Conservation (phyloP, 345 rosid species). For the Capsella bursapastoris region DNA sequence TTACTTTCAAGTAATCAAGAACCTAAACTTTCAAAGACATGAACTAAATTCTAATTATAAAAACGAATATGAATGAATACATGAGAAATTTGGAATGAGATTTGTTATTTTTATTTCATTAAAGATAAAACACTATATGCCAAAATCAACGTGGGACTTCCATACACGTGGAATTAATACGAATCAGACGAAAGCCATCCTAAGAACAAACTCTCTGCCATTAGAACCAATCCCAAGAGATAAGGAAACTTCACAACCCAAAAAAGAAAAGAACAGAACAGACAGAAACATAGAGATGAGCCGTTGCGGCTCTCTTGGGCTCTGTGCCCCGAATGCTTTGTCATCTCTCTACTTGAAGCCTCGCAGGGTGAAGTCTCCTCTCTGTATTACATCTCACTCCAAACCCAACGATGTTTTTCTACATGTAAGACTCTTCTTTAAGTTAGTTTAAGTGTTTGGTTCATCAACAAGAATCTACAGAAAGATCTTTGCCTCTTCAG, state of each 20-base stretch:
- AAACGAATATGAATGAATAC: neutral
- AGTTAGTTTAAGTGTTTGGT: neutral
- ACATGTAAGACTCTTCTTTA: constrained; percentile 40
- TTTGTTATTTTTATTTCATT: constrained; percentile 5
- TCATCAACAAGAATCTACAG: neutral
- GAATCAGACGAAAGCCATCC: constrained; percentile 8
- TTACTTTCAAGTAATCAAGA: neutral
- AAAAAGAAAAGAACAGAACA: neutral
- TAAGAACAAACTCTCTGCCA: constrained; percentile 19
- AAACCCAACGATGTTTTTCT: constrained; percentile 31
- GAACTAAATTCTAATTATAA: neutral
- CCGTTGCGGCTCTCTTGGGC: constrained; percentile 44
- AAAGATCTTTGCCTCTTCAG: neutral
- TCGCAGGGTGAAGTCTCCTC: constrained; percentile 37
- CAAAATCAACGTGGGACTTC: constrained; percentile 10
- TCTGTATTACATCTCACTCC: constrained; percentile 38
- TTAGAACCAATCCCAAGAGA: constrained; percentile 40
- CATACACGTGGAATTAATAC: constrained; percentile 14
- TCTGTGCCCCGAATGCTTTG: constrained; percentile 47
- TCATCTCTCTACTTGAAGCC: constrained; percentile 45
- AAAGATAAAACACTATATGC: constrained; percentile 9
- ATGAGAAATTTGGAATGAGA: neutral
- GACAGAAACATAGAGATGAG: constrained; percentile 38
- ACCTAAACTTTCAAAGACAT: no score
- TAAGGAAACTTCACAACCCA: constrained; percentile 21